These are phyloP conservation scores for Megacollybia marginata DNA, from an alignment of 768 basidiomycete species.

Conservation along the genomic window DNA sequence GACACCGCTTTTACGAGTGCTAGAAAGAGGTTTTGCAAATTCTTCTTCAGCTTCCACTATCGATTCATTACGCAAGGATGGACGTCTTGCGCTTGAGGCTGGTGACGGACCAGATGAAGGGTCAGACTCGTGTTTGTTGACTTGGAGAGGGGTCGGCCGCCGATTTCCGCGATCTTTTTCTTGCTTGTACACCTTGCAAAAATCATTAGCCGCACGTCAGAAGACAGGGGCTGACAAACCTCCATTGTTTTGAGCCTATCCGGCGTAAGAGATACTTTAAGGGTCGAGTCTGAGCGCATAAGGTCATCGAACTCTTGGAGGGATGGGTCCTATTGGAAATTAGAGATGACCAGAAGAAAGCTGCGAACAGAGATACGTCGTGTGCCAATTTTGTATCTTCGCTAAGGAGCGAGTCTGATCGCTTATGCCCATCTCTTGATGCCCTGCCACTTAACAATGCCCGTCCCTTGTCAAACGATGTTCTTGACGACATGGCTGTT, in stretches of 20 bases:
- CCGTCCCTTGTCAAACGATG: constrained; percentile 60
- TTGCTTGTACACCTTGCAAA: constrained; percentile 59
- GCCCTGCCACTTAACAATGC: constrained; percentile 34
- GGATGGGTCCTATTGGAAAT: constrained; percentile 38
- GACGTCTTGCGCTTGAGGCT: constrained; percentile 27
- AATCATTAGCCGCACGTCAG: constrained; percentile 11
- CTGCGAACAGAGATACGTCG: constrained; percentile 26
- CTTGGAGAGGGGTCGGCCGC: constrained; percentile 26
- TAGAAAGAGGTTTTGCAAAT: constrained; percentile 19
- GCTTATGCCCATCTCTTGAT: constrained; percentile 45
- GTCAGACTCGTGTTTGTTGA: constrained; percentile 26
- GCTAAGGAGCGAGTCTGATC: constrained; percentile 46
- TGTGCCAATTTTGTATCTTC: constrained; percentile 34
- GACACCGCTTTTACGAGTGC: constrained; percentile 40
- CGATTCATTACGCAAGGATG: constrained; percentile 52
- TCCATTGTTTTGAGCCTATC: constrained; percentile 91
- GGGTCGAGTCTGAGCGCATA: constrained; percentile 82
- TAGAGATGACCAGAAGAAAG: not conserved
- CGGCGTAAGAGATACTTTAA: constrained; percentile 94
- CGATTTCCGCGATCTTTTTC: constrained; percentile 50
- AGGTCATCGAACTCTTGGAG: constrained; percentile 89
- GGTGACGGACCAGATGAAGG: constrained; percentile 22
- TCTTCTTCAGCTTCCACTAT: constrained; percentile 65
- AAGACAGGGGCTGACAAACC: constrained; percentile 39
- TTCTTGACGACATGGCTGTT: constrained; percentile 24